Conservation (phyloP, 768 basidiomycete species). For the Tricholoma matsutake region DNA sequence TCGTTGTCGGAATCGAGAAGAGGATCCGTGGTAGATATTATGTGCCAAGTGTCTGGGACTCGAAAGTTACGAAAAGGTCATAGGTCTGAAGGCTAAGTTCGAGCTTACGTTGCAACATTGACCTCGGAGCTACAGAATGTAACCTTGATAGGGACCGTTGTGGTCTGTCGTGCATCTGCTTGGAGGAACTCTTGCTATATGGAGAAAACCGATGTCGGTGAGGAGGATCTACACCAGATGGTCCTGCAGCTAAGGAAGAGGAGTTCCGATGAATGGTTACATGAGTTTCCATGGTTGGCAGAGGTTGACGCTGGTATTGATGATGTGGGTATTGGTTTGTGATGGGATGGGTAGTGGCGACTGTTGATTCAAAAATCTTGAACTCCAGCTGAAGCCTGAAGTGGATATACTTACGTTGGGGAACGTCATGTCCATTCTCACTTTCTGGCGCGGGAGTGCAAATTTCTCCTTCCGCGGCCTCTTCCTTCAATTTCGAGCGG, state of each 20-base stretch:
- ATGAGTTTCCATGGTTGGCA: slow-evolving; percentile 5
- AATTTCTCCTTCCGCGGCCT: slow-evolving; percentile 16
- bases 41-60: slow-evolving; percentile 69
- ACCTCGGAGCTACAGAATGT: slow-evolving; percentile 34
- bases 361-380: background rate
- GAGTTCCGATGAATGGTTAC: background rate
- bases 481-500: slow-evolving; percentile 18
- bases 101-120: slow-evolving; percentile 66
- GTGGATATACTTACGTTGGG: slow-evolving; percentile 6
- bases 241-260: slow-evolving; percentile 3
- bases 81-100: background rate
- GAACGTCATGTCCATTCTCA: slow-evolving; percentile 12
- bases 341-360: background rate
- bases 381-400: background rate
- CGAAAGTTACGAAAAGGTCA: slow-evolving; percentile 7
- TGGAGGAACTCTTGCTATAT: slow-evolving; percentile 21
- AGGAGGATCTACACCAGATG: background rate
- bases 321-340: slow-evolving; percentile 14
- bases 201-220: slow-evolving; percentile 36
- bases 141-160: slow-evolving; percentile 17
- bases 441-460: slow-evolving; percentile 8
- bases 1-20: slow-evolving; percentile 76
- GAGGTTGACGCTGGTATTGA: slow-evolving; percentile 8
- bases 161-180: slow-evolving; percentile 3
- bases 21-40: slow-evolving; percentile 64